These are phyloP conservation scores for Tricholoma bakamatsutake DNA, from an alignment of 768 basidiomycete genomes.

Conservation along the genomic window DNA sequence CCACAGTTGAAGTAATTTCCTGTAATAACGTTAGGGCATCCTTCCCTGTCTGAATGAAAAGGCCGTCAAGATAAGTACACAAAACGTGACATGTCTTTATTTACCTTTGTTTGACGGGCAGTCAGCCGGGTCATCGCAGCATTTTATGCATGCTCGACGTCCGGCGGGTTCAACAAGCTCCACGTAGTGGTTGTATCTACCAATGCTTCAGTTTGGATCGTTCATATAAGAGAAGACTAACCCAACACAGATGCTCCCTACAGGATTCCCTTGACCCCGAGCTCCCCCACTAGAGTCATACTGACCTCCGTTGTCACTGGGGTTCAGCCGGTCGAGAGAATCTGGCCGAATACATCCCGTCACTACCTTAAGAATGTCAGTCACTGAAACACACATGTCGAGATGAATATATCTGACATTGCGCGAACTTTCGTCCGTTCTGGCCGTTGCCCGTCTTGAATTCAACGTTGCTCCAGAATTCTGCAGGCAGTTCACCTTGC, in stretches of 20 bases:
- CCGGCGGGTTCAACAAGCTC: slow-evolving; percentile 51
- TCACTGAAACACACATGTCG: neutral
- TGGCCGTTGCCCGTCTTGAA: slow-evolving; percentile 37
- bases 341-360: slow-evolving; percentile 50
- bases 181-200: slow-evolving; percentile 53
- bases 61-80: neutral
- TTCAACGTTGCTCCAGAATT: slow-evolving; percentile 48
- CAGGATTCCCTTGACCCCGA: slow-evolving; percentile 45
- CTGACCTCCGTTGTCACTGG: slow-evolving; percentile 46
- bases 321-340: slow-evolving; percentile 38
- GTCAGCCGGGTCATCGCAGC: slow-evolving; percentile 49
- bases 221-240: slow-evolving; percentile 15
- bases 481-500: slow-evolving; percentile 39
- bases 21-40: slow-evolving; percentile 46
- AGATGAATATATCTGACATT: slow-evolving; percentile 28
- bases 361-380: slow-evolving; percentile 24
- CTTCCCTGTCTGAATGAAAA: slow-evolving; percentile 34
- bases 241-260: slow-evolving; percentile 46
- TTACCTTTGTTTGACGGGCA: slow-evolving; percentile 47
- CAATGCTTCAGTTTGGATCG: neutral
- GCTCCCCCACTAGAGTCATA: slow-evolving; percentile 54
- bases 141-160: slow-evolving; percentile 49
- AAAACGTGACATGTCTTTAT: too few relatives aligned
- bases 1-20: slow-evolving; percentile 52
- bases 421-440: slow-evolving; percentile 37